These are phyloP conservation scores for Chrysoporthe austroafricana DNA, from an alignment of 2,329 filamentous ascomycete genomes.

Conservation along the genomic window DNA sequence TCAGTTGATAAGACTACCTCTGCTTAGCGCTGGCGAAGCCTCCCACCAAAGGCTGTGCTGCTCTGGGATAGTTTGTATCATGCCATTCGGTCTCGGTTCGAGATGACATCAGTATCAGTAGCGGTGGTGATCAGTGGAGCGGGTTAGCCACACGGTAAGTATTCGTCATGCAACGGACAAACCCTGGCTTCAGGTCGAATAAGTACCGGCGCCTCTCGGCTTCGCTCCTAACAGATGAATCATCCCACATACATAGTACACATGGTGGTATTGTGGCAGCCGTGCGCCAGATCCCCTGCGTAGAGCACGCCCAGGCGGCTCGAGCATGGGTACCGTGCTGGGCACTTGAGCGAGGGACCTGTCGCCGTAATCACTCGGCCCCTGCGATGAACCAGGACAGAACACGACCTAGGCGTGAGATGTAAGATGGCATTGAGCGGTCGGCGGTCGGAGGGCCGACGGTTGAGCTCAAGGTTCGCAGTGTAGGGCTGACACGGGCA, in stretches of 20 bases:
- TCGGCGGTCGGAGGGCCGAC: too few relatives aligned
- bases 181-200: too few relatives aligned
- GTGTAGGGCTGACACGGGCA: conserved; percentile 1
- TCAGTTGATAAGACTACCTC: conserved; percentile 3
- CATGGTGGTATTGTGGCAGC: neutral
- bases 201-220: neutral
- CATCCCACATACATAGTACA: neutral
- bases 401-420: too few relatives aligned
- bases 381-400: neutral
- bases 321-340: neutral
- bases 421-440: too few relatives aligned
- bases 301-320: neutral
- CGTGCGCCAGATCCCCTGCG: neutral
- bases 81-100: neutral
- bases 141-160: neutral
- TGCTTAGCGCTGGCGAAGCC: neutral
- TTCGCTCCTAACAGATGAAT: neutral
- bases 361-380: neutral
- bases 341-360: neutral
- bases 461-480: too few relatives aligned
- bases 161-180: conserved; percentile 1
- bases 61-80: neutral
- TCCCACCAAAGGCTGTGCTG: neutral
- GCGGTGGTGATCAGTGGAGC: neutral
- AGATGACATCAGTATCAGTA: neutral